phyloP scores from a whole-genome alignment of 2,329 filamentous ascomycete species.

The Elsinoe perseae region DNA sequence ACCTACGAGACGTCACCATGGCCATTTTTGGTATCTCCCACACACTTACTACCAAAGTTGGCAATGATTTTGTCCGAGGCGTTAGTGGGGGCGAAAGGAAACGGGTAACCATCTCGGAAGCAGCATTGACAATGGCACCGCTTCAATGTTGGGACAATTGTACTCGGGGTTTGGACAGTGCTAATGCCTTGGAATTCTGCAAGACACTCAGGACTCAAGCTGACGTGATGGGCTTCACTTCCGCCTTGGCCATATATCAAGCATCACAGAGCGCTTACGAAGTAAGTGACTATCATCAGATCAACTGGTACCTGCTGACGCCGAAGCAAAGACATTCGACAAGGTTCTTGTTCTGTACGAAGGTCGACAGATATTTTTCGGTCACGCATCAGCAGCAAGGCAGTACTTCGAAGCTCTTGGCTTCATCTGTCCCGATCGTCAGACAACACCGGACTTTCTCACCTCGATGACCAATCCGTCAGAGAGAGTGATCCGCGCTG shows the following conservation, averaged over 20 bases:
- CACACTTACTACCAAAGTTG: conserved; percentile 49
- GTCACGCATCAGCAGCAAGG: conserved; percentile 52
- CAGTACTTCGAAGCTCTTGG: conserved; percentile 61
- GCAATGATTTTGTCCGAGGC: conserved; percentile 53
- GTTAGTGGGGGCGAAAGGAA: conserved; percentile 53
- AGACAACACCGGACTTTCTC: conserved; percentile 63
- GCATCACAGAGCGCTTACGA: conserved; percentile 48
- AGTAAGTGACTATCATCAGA: too few species aligned
- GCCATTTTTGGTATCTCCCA: conserved; percentile 42
- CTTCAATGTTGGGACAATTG: conserved; percentile 41
- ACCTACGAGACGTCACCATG: too few species aligned
- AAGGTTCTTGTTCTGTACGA: conserved; percentile 69
- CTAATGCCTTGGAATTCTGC: conserved; percentile 53
- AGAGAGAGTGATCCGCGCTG: conserved; percentile 34
- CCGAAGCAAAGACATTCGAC: too few species aligned
- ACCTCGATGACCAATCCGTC: conserved; percentile 46
- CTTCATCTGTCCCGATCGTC: conserved; percentile 58
- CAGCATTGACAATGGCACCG: conserved; percentile 34
- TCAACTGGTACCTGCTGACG: too few species aligned
- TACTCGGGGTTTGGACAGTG: conserved; percentile 46
- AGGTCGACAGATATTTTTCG: conserved; percentile 70
- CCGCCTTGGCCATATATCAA: conserved; percentile 53
- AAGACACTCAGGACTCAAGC: conserved; percentile 45
- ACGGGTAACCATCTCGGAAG: conserved; percentile 54
- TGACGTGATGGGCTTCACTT: conserved; percentile 43